phyloP scores from a whole-genome alignment of 176 grass and related monocot genomes.

The Avena eriantha region DNA sequence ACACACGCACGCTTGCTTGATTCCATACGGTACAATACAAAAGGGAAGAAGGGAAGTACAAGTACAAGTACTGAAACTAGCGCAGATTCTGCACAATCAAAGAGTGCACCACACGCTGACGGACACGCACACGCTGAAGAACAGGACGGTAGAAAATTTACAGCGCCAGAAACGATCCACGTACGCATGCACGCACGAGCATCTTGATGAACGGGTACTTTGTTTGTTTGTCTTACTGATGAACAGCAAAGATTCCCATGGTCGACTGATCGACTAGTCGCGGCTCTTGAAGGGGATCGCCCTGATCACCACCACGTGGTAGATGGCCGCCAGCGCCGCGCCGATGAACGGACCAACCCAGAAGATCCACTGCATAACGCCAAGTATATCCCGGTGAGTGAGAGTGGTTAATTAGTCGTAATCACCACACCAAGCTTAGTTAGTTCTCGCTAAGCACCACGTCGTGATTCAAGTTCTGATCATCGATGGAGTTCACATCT shows the following conservation, averaged over 20 bases:
- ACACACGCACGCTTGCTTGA: background rate
- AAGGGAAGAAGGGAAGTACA: background rate
- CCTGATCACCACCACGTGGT: constrained; percentile 88
- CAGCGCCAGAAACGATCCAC: background rate
- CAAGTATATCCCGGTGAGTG: too few species aligned
- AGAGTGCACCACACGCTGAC: background rate
- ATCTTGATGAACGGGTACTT: background rate
- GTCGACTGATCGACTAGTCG: background rate
- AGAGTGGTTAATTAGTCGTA: too few species aligned
- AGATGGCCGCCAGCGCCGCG: constrained; percentile 83
- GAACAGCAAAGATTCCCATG: background rate
- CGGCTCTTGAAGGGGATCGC: constrained; percentile 96
- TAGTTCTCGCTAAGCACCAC: too few species aligned
- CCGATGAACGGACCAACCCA: constrained; percentile 95
- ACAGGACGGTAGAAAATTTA: background rate
- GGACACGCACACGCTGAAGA: background rate
- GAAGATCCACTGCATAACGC: constrained; percentile 80
- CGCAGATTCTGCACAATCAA: background rate
- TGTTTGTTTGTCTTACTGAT: background rate
- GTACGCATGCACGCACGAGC: background rate
- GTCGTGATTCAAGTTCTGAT: too few species aligned
- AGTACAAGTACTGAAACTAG: background rate
- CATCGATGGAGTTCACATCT: too few species aligned
- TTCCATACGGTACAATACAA: background rate
- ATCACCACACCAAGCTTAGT: too few species aligned